Evolutionary conservation across 192 early-diverging fungal genomes (phyloP), one percentile per base, ranked within the genome.

Genomic region (Rhizophagus clarus): DNA sequence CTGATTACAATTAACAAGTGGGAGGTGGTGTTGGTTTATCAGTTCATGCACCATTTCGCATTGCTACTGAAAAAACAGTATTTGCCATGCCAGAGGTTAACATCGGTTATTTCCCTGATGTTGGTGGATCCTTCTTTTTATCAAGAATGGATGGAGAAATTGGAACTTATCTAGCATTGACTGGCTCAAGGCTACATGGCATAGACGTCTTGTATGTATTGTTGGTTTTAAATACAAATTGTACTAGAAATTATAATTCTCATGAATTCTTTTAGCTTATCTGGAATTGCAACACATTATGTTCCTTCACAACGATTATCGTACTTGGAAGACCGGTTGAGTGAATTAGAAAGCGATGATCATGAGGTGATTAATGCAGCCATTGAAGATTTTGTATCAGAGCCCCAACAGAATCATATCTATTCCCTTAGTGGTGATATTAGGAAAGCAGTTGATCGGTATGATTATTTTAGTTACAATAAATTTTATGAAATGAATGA

Each of bases 21-120:
- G 98, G 98, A 60, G 98, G 97, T 45, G 98, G 98, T 73, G 95
- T 96, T 49, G 98, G 98, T 42, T 83, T 99, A 22, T 96, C 96
- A 34, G 93, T 98, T 29, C 97, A 98, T 83, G 96, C 93, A 8
- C 93, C 97, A 28, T 98, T 99, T 90, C 88, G 98, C 34, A 93
- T 99, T 67, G 98, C 96, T 7, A 98, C 96, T 42, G 97, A 99
- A 86, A 91, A 94, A 24, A 96, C 98, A 2, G 79, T 97, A 74
- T 97, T 98, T 85, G 93, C 97, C 51, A 99, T 99, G 97, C 97
- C 98, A 8, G 98, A 99, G 83, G 96, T 96, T 5, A 90, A 88
- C 73, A 99, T 99, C 78, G 98, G 98, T 17, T 89, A 98, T 51
- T 97, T 98, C 82, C 98, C 98, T 15, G 98, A 98, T 81, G 97